Percentiles rank a stretch among this genome's conserved stretches.
Conservation (phyloP, 2,329 filamentous ascomycete genomes). For the Akanthomyces muscarius region DNA sequence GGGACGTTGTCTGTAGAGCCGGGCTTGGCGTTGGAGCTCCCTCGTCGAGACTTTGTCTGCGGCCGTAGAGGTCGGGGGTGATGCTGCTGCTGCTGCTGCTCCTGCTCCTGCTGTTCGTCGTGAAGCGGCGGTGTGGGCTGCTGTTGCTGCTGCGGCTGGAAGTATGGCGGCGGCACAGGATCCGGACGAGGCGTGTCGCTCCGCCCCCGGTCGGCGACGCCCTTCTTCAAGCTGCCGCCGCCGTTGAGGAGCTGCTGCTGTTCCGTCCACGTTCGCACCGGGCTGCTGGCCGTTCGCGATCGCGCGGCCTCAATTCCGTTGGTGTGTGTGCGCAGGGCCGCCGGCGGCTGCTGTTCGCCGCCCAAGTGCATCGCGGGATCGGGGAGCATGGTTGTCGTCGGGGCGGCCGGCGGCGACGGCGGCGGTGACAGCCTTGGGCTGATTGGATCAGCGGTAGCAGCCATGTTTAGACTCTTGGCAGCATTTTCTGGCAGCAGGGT, state of each 20-base stretch:
- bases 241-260: slow-evolving; percentile 7
- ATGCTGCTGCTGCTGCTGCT: background rate
- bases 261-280: slow-evolving; percentile 10
- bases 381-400: background rate
- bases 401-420: slow-evolving; percentile 15
- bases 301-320: background rate
- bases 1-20: slow-evolving; percentile 43
- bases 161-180: background rate
- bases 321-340: background rate
- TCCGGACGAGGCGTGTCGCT: background rate
- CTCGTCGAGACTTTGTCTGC: slow-evolving; percentile 22
- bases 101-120: background rate
- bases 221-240: background rate
- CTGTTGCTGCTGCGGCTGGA: background rate
- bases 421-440: slow-evolving; percentile 19
- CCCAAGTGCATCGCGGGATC: background rate
- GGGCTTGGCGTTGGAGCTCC: slow-evolving; percentile 29
- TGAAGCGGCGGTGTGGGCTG: slow-evolving; percentile 9
- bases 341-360: background rate
- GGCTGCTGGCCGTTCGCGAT: slow-evolving; percentile 14
- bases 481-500: background rate
- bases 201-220: slow-evolving; percentile 4
- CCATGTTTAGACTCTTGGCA: slow-evolving; percentile 18
- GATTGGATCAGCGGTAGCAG: slow-evolving; percentile 24
- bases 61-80: background rate